Conservation (phyloP, 139 green algal species). For the Chlamydomonas incerta region DNA sequence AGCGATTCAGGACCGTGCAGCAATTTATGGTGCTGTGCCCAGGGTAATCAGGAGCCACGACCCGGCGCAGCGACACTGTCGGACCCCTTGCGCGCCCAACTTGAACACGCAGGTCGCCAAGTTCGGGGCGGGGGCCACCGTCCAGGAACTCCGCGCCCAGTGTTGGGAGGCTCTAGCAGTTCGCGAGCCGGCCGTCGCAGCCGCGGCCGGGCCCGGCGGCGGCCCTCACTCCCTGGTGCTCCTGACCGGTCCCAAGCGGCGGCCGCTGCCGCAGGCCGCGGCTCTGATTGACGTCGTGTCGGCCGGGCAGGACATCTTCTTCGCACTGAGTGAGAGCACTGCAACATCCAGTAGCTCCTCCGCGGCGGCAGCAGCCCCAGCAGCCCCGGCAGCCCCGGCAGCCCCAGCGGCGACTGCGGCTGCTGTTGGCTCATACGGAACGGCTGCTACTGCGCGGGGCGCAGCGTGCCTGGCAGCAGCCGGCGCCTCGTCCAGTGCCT, state of each 20-base stretch:
- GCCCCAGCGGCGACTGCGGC: too few relatives aligned
- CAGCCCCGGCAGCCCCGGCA: too few relatives aligned
- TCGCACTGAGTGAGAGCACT: not conserved
- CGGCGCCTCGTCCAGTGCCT: too few relatives aligned
- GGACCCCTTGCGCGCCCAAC: too few relatives aligned
- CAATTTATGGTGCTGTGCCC: too few relatives aligned
- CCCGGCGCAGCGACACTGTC: too few relatives aligned
- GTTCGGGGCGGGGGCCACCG: not conserved
- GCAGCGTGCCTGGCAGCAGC: too few relatives aligned
- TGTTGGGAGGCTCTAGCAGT: not conserved
- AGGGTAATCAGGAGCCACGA: too few relatives aligned
- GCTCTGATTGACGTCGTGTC: not conserved
- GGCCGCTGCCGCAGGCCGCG: not conserved
- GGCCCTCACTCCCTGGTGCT: not conserved
- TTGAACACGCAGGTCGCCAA: not conserved
- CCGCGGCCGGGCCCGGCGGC: not conserved
- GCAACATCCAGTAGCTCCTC: not conserved
- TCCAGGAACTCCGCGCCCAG: not conserved
- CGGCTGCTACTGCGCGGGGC: too few relatives aligned
- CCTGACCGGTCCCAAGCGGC: not conserved
- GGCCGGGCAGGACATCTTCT: slow-evolving; percentile 12
- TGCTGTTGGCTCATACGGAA: too few relatives aligned
- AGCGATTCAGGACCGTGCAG: too few relatives aligned
- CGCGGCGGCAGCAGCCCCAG: too few relatives aligned
- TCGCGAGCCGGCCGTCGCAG: not conserved